Base-by-base conservation (phyloP, 2,329 filamentous ascomycete species). In the Monilinia polystroma region DNA sequence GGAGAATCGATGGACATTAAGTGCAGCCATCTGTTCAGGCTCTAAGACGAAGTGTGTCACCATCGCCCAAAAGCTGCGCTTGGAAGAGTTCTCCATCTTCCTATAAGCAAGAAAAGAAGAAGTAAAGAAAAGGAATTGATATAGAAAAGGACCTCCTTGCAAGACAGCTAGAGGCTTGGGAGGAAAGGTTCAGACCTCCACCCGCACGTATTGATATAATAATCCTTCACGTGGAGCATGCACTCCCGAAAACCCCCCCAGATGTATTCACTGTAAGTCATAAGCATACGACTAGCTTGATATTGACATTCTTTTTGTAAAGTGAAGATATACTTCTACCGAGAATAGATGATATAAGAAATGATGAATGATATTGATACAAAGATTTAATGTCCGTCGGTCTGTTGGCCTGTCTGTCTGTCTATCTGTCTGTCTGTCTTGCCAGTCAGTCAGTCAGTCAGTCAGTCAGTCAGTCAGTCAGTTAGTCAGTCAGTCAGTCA, bases 1-100 rank as follows among this genome's bases (percentile, higher is more conserved):
- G 62, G 12, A 11, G 62, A 23, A 20, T 47, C 26, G 38, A 35
- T 64, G 51, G 10, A 45, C 12, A 20, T 64, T 26, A 18, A 55
- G 16, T 47, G 62, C 20, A 54, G 62, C 35, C 51, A 64, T 64
- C 45, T 16, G 20, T 20, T 38, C 57, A 51, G 57, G 29, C 45
- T 49, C 16, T 18, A 60, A n/a, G 16, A 60, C 29, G 29, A 60
- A 51, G 49, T 60, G 57, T 18, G 20, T 10, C 29, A 20, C 23
- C 57, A 60, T 49, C 45, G 32, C 20, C 32, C 57, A 45, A 26
- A 16, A 20, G 26, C 14, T 35, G 29, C 45, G 18, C 45, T 49
- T 4, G 6, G 4, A 60, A 18, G 29, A 26, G 29, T 18, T 38
- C 35, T 51, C 29, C 4, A 29, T 6, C 12, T 49, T 60, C 29